Evolutionary conservation across 805 yeast species (phyloP), one percentile per base, ranked within the genome.

Genomic region (Zygosaccharomyces kombuchaensis): DNA sequence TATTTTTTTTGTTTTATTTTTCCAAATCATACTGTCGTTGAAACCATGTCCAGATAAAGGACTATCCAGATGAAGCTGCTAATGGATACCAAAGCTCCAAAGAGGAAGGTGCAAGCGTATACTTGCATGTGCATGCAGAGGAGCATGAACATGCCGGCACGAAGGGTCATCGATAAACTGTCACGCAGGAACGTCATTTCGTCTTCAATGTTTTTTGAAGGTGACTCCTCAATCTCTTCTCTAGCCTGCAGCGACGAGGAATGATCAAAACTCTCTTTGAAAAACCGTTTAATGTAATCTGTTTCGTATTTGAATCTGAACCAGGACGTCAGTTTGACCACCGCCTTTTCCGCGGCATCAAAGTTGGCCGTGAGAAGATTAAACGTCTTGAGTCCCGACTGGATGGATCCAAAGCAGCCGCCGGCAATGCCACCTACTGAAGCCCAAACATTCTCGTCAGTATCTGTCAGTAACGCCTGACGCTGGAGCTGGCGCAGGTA

Each of bases 51-150:
- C 30, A 44, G n/a, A 27, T 45, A 49, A n/a, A 49, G 36, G 9
- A 43, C 31, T n/a, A 49, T 44, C 53, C 53, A 49, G 6, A 49
- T 29, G 8, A 43, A 17, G 13, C 47, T 40, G 19, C 50, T 49
- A 22, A 40, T 29, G 19, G 49, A 43, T n/a, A 46, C 36, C 16
- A 49, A 26, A 7, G 34, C 47, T 6, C 53, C 53, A 21, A 49
- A 49, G 8, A 36, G 32, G 25, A 46, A 40, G 31, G 47, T 36
- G 25, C 53, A 49, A 26, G 41, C 16, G 29, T 49, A 49, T 3
- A 49, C 34, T 16, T 42, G 40, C 23, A 46, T 37, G 7, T 43
- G 36, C 14, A 44, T 35, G 37, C 53, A 49, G 21, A 49, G 38
- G 10, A 49, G 23, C 45, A 46, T 30, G 27, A 49, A 49, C 39